Base-by-base conservation (phyloP, 2,329 filamentous ascomycete species). In the Clarireedia paspali region DNA sequence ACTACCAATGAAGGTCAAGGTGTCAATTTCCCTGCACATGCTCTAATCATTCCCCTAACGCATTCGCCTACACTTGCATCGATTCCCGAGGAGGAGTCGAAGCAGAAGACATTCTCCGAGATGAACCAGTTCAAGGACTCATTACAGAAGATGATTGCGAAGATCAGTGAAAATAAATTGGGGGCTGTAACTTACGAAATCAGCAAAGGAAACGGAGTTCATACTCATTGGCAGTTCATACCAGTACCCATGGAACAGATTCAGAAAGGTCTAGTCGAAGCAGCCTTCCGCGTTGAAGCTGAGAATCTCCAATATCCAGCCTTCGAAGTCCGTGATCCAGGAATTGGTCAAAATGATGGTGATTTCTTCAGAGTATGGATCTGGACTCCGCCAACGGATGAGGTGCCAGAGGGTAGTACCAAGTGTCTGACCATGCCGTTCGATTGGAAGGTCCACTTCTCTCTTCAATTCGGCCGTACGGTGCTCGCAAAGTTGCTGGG, bases 111-210 rank as follows among this genome's bases (percentile, higher is more conserved):
- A 0, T 87, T 83, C 64, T 72, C 73, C 9, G 94, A 99, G 71
- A 96, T 99, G 91, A 80, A 78, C 15, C 84, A 81, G 46, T 96
- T 95, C 72, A 86, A 87, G 44, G 76, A 80, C 49, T 77, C 88
- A 0, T 76, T 97, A 48, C 90, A 96, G 67, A 77, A 77, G 47
- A 95, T 96, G 88, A 76, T 96, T 12, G 73, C 75, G n/a, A 73
- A 70, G 77, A 75, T 56, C 70, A 74, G 66, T 74, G 44, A 64
- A 14, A 70, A 80, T 60, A 79, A 80, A 60, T 82, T 96, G 1
- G 94, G 92, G 15, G 82, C 85, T 2, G 87, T 97, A 1, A 94
- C 90, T 0, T 99, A 90, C 84, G 94, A 97, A 72, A 91, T 99
- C 65, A 92, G 85, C 68, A 85, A 91, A 50, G 78, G 77, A 4